Base-by-base conservation (phyloP, 805 yeast species). In the Starmerella sirachaensis region DNA sequence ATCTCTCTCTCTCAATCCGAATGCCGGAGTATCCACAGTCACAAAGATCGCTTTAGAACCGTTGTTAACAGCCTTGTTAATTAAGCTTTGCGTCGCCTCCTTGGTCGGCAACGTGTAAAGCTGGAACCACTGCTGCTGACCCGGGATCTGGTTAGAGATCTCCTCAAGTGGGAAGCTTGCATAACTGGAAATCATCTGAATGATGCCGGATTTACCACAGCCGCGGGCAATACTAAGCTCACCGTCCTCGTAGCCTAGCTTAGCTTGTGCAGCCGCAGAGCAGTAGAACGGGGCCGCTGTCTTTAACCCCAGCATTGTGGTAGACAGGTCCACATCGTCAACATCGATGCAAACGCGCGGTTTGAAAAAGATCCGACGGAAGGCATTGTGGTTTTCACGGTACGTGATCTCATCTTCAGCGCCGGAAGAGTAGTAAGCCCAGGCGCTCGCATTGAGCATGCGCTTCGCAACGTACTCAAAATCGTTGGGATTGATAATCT, bases 361-460 rank as follows among this genome's bases (percentile, higher is more conserved):
- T 50, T 78, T 76, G 66, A 86, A 88, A 61, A 78, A 85, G 35
- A 86, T 72, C 18, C 94, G 64, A 52, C 82, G 93, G 61, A 73
- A 86, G 3, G 94, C 93, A 36, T 74, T 68, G 57, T 85, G 96
- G 62, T 88, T 86, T 53, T 86, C 95, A 49, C 97, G 70, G 52
- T 81, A 56, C 3, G 94, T 70, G 46, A 88, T 72, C 61, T 88
- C 96, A 57, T 86, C 96, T 58, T 86, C 95, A n/a, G 93, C 70
- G 9, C 88, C 97, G 18, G 85, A 73, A 4, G 93, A 79, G 56
- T 86, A 86, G 59, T 88, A 88, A 5, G 91, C 91, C 91, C 96
- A 82, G 0, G 91, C 96, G 24, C 71, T 69, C 36, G 70, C 73
- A 18, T 81, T 70, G 66, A 88, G 64, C 27, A 81, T 78, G 41